A percentile compares a stretch with the other conserved stretches of the same genome.
Evolutionary conservation across 2,329 filamentous ascomycete species (phyloP).

Genomic region (Trichoderma cornu-damae): DNA sequence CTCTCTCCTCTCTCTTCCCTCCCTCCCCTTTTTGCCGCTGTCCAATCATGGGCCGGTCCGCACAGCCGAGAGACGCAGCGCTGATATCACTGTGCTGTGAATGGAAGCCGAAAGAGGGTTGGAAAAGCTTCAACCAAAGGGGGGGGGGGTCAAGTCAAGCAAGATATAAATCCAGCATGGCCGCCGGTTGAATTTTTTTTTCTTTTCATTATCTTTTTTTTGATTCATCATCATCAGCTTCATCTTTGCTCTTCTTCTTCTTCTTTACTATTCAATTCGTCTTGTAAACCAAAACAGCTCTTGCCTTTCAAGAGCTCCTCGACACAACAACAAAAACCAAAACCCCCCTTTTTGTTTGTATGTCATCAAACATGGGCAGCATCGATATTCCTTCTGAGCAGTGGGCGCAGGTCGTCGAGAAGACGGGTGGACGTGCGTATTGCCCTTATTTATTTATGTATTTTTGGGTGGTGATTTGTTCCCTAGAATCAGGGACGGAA

Average conservation of each 20-base stretch:
- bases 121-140: too few species aligned
- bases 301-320: too few species aligned
- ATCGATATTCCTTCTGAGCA: constrained; percentile 68
- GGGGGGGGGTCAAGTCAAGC: too few species aligned
- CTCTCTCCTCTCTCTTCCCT: not conserved
- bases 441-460: too few species aligned
- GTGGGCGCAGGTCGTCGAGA: constrained; percentile 87
- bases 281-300: too few species aligned
- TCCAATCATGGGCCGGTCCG: constrained; percentile 6
- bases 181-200: too few species aligned
- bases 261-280: not conserved
- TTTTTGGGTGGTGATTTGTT: too few species aligned
- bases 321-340: too few species aligned
- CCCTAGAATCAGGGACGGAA: not conserved
- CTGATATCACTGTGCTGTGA: not conserved
- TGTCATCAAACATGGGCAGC: constrained; percentile 17
- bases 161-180: too few species aligned
- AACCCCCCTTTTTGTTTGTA: not conserved
- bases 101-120: too few species aligned
- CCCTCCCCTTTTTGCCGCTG: not conserved
- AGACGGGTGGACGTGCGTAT: constrained; percentile 66
- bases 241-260: not conserved
- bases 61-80: constrained; percentile 1
- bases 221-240: too few species aligned
- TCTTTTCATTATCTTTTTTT: too few species aligned